Conservation (phyloP, 768 basidiomycete species). For the Tylopilus subfusipes region DNA sequence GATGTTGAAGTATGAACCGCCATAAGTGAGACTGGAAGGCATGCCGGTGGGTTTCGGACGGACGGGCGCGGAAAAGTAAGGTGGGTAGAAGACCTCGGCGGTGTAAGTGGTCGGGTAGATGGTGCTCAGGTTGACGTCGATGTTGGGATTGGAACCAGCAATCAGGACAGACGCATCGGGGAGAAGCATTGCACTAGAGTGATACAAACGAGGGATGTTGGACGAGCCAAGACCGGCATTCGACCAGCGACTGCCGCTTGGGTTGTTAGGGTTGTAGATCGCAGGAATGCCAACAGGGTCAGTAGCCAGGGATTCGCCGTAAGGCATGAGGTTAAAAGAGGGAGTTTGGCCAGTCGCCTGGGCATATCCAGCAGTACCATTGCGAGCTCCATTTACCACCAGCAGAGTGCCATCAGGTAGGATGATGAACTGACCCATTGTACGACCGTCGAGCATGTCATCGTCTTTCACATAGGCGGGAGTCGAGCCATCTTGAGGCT, state of each 20-base stretch:
- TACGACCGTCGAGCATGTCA: conserved; percentile 67
- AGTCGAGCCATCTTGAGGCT: conserved; percentile 65
- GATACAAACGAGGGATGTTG: conserved; percentile 80
- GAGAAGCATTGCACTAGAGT: conserved; percentile 85
- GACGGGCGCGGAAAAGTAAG: conserved; percentile 69
- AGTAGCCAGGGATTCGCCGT: conserved; percentile 69
- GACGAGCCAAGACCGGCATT: conserved; percentile 61
- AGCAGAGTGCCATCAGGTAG: conserved; percentile 75
- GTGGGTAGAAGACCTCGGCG: conserved; percentile 88
- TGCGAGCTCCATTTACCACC: conserved; percentile 75
- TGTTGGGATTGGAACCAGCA: conserved; percentile 92
- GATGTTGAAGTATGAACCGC: conserved; percentile 78
- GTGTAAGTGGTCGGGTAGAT: conserved; percentile 75
- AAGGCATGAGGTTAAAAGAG: conserved; percentile 56
- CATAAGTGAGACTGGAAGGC: conserved; percentile 75
- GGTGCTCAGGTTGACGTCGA: conserved; percentile 69
- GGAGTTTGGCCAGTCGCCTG: conserved; percentile 46
- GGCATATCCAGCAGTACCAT: conserved; percentile 90
- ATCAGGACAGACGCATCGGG: conserved; percentile 84
- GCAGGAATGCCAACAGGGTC: conserved; percentile 76
- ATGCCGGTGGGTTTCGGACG: conserved; percentile 74
- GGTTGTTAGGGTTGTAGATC: conserved; percentile 76
- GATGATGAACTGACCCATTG: conserved; percentile 91
- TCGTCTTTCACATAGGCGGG: conserved; percentile 70
- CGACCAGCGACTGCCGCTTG: conserved; percentile 73